Evolutionary conservation across 176 grass and related monocot species (phyloP), one percentile per base, ranked within the genome.

Genomic region (sorghum (Sorghum bicolor)): DNA sequence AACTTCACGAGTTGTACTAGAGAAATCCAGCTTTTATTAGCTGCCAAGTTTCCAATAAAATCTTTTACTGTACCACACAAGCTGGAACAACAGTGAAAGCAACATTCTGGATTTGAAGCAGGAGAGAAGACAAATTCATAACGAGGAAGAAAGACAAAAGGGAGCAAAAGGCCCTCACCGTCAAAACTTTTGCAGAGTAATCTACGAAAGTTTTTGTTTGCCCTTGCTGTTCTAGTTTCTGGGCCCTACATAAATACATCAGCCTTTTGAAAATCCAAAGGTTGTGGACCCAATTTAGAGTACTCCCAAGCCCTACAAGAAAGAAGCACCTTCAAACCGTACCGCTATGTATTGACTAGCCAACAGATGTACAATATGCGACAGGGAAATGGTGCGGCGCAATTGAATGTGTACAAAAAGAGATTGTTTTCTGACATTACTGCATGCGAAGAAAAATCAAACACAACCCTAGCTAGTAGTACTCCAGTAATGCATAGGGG

Each of bases 281-380:
- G n/a, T n/a, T n/a, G 32, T 53, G 64, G 63, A 25, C n/a, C 48
- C 71, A 66, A 26, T 39, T 39, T 76, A 28, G 30, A 15, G 80
- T 77, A 78, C 40, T 38, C 61, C 74, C 10, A 78, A 87, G 14
- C 22, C 67, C 67, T 45, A 33, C 26, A 82, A 76, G 70, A 38
- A 81, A 77, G 52, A 61, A 10, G 24, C 57, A 61, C 26, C 64
- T 64, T 50, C 73, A 38, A 76, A 79, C 66, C 67, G 34, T 45
- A 79, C 80, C 55, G 37, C 71, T 14, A 62, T 50, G 15, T 61
- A 44, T 79, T 64, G 41, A 73, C 53, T 74, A 73, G 40, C 38
- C 67, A 79, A 64, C 39, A 52, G 41, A 53, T 17, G 22, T 52
- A 73, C 67, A 80, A 31, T 64, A 37, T 64, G 76, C 24, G 5